Base-by-base conservation (phyloP, 495 filamentous ascomycete species). In the Aspergillus kassunensis region DNA sequence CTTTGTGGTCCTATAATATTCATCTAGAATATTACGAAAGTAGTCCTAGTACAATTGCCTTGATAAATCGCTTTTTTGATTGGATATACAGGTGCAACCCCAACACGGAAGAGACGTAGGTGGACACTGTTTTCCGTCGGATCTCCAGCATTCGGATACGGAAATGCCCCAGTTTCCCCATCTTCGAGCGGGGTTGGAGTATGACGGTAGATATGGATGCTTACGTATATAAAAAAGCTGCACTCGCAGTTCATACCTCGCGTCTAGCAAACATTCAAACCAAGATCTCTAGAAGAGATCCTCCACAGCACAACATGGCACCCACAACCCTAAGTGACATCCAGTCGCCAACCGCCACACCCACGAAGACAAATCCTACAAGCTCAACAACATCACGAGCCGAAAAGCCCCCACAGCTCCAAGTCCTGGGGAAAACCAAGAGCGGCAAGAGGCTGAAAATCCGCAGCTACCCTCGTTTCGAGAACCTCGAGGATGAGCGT, bases 401-500 rank as follows among this genome's bases (percentile, higher is more conserved):
- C 39, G 45, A 56, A 15, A 53, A 46, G 16, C 41, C 50, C 2
- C 33, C 50, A 10, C 50, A 45, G 27, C 7, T 53, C 16, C 50
- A 53, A 39, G 42, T 53, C 25, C 50, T 53, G 15, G 42, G 50
- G 31, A 53, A 53, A 18, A 46, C 50, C 13, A 53, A 53, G 15
- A 39, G 16, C 6, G 50, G 50, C 19, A 53, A 53, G 35, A 46
- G 41, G 1, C 43, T 53, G 6, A 51, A 30, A 33, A 40, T 56
- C 42, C 54, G 48, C 41, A 51, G 46, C 31, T 49, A 53, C 39
- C 80, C 80, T 34, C 70, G 69, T 33, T 81, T 81, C 55, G 65
- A 74, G 19, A 75, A 59, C 18, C 66, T 73, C 8, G 72, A 80
- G 43, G 78, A 81, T 16, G 79, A 84, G 63, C 73, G 83, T 8